Evolutionary conservation across 345 rosid genomes (phyloP).

Genomic region (Populus tremula): DNA sequence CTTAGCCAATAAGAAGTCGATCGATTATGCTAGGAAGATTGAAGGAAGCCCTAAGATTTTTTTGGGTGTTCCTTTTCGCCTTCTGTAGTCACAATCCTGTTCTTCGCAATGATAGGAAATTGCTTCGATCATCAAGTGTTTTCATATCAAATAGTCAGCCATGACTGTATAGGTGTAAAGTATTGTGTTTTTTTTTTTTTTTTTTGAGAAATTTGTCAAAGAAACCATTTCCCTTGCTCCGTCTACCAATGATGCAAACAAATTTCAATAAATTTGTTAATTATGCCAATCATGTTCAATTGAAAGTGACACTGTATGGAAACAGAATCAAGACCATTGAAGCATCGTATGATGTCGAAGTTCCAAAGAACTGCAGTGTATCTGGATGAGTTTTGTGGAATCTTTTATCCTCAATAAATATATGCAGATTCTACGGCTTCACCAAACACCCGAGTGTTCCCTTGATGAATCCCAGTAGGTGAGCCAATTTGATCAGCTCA

Average conservation of each 20-base stretch:
- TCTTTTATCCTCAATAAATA: constrained; percentile 49
- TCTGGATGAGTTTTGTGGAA: constrained; percentile 19
- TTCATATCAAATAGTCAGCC: neutral
- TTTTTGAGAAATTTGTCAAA: neutral
- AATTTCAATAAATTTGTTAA: neutral
- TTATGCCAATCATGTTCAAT: neutral
- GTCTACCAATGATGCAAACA: neutral
- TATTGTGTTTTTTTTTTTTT: neutral
- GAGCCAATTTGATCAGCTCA: constrained; percentile 57
- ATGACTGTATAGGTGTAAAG: neutral
- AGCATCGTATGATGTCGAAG: neutral
- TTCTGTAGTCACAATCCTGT: neutral
- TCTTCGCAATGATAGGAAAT: neutral
- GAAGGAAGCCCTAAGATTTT: neutral
- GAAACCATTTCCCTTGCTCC: neutral
- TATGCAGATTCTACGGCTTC: constrained; percentile 54
- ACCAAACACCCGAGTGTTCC: constrained; percentile 47
- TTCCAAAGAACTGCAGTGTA: neutral
- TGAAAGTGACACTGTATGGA: neutral
- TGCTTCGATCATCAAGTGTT: neutral
- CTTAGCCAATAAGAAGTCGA: constrained; percentile 9
- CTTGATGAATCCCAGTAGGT: constrained; percentile 45
- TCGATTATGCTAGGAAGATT: constrained; percentile 9
- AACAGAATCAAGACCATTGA: neutral
- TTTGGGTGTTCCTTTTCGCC: neutral